These are phyloP conservation scores for Cytospora leucostoma DNA, from an alignment of 2,329 filamentous ascomycete genomes.

Conservation along the genomic window DNA sequence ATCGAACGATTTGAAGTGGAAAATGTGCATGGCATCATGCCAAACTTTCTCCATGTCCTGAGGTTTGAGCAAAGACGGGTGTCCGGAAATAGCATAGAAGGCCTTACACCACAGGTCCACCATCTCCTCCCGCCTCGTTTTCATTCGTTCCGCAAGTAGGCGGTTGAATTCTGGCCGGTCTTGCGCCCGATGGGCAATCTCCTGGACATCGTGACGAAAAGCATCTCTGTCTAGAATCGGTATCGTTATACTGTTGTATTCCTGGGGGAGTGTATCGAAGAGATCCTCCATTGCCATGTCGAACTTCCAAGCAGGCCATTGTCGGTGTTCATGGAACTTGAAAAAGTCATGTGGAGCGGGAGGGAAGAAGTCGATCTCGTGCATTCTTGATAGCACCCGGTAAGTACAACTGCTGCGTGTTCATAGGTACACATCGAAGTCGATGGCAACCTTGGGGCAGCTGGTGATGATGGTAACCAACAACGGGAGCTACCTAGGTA, in stretches of 20 bases:
- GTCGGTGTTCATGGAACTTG: neutral
- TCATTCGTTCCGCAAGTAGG: neutral
- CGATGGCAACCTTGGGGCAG: too few species aligned
- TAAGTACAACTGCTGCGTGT: too few species aligned
- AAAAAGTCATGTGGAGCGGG: neutral
- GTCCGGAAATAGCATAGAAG: neutral
- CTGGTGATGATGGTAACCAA: too few species aligned
- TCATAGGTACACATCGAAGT: too few species aligned
- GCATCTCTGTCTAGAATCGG: neutral
- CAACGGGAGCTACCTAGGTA: too few species aligned
- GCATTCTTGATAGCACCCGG: too few species aligned
- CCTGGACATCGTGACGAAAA: neutral
- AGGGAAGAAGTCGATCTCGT: too few species aligned
- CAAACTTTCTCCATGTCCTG: neutral
- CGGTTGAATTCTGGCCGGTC: neutral
- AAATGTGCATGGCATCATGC: neutral
- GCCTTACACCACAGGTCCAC: neutral
- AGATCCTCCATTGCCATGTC: neutral
- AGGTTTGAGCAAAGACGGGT: neutral
- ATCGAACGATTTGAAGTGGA: neutral
- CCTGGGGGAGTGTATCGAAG: neutral
- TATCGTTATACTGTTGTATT: neutral
- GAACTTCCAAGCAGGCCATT: constrained; percentile 8
- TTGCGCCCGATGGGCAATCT: neutral
- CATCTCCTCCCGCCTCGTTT: neutral